Conservation (phyloP, 257 asterid species). For the Penstemon barbatus region DNA sequence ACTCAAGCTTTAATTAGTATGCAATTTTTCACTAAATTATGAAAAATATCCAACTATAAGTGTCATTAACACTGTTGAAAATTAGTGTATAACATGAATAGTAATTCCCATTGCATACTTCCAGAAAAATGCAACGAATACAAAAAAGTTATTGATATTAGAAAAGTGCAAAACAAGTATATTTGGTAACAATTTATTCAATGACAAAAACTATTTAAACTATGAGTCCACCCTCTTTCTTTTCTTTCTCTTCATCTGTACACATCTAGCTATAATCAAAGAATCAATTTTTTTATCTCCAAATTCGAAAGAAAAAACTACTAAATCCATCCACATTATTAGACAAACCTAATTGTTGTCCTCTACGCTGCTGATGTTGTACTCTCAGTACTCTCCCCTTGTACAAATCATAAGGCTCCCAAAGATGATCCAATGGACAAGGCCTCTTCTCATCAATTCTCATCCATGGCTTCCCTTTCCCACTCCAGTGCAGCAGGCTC, state of each 20-base stretch:
- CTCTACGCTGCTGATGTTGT: conserved; percentile 27
- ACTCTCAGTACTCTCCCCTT: conserved; percentile 29
- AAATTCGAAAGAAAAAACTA: conserved; percentile 39
- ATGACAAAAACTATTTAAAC: not conserved
- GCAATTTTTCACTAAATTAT: too few species aligned
- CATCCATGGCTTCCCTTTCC: conserved; percentile 77
- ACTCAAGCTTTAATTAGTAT: too few species aligned
- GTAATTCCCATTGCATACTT: too few species aligned
- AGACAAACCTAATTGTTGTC: conserved; percentile 11
- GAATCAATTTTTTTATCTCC: conserved; percentile 26
- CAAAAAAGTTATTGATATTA: too few species aligned
- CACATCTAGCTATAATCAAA: conserved; percentile 38
- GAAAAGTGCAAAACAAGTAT: conserved; percentile 19
- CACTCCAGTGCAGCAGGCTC: conserved; percentile 29
- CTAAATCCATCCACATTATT: conserved; percentile 37
- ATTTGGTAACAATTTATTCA: not conserved
- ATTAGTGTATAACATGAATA: too few species aligned
- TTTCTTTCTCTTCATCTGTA: conserved; percentile 42
- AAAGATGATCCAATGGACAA: conserved; percentile 70
- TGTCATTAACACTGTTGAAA: too few species aligned
- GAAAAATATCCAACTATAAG: too few species aligned
- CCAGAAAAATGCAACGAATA: too few species aligned
- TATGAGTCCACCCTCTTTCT: not conserved
- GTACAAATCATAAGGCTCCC: conserved; percentile 75
- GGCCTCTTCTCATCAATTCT: conserved; percentile 68